Evolutionary conservation across 2,329 filamentous ascomycete genomes (phyloP), one percentile per base, ranked within the genome.

Genomic region (Diaporthe citriasiana): DNA sequence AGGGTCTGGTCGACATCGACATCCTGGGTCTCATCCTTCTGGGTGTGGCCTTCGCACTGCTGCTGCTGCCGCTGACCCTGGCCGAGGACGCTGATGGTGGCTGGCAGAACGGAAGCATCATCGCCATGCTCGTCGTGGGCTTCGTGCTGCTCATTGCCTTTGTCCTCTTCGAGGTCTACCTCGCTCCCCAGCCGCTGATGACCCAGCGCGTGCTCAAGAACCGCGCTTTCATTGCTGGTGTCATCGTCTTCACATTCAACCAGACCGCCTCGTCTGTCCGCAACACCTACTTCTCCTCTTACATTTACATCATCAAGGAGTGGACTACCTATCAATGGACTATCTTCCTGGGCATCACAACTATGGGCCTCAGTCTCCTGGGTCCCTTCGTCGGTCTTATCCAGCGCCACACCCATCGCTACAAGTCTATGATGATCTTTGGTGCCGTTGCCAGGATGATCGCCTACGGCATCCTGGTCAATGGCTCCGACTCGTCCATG

Each of bases 1-100:
- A 73, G 22, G 90, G 91, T 78, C 79, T 87, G 22, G 82, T 88
- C 47, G 88, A 92, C 73, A 91, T 92, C 76, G 90, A 92, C 78
- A 86, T 87, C 22, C 75, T 88, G 60, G 90, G 90, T 6, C 83
- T 91, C n/a, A 73, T 92, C 38, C 81, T 93, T 7, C 85, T 92
- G 74, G 85, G 86, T n/a, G 83, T 83, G 0, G 89, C 89, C 1
- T 88, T 92, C 70, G 84, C 87, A 0, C 82, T 92, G 17, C 89
- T 94, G 76, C 83, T 93, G 27, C 85, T 94, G 4, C 91, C 92
- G 2, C 89, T 94, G 78, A 91, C 87, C 1, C 83, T 94, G 12
- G 81, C 81, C 2, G 77, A 80, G 55, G 78, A 79, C 8, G 79
- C 81, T n/a, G 78, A 79, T 2, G 79, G 80, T 8, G 78, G 79